Evolutionary conservation across 75 land plant species (phyloP).

Genomic region (Selaginella moellendorffii): DNA sequence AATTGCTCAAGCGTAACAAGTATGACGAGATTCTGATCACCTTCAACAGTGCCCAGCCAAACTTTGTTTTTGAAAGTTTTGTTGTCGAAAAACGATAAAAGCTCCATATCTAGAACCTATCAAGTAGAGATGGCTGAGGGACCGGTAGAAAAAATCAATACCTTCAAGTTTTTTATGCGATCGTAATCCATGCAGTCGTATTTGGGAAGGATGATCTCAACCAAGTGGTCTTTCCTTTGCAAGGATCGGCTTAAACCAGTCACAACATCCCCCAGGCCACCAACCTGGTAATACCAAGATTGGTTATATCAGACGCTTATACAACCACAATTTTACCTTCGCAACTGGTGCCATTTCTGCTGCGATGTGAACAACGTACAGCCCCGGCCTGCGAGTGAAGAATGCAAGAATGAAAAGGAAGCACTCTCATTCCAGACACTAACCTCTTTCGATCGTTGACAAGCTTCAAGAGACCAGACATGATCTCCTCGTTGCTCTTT

Average conservation of each 20-base stretch:
- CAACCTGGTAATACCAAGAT: conserved; percentile 48
- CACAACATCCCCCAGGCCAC: conserved; percentile 95
- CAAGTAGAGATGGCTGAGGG: too few species aligned
- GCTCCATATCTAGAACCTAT: conserved; percentile 51
- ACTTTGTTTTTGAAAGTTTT: conserved; percentile 69
- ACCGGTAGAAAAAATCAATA: too few species aligned
- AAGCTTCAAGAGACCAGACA: conserved; percentile 38
- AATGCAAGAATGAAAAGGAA: background rate
- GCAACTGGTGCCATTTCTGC: conserved; percentile 99
- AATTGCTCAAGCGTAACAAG: background rate
- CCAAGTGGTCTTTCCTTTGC: conserved; percentile 85
- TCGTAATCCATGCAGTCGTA: conserved; percentile 89
- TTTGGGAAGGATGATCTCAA: conserved; percentile 83
- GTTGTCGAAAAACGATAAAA: conserved; percentile 74
- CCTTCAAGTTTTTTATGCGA: conserved; percentile 46
- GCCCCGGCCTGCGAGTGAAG: conserved; percentile 43
- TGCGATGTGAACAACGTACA: conserved; percentile 76
- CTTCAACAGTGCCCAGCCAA: conserved; percentile 93
- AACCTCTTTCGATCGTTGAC: conserved; percentile 44
- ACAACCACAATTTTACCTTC: too few species aligned
- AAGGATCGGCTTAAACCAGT: conserved; percentile 77
- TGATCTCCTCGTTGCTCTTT: conserved; percentile 39
- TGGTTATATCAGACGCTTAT: too few species aligned
- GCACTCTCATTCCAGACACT: too few species aligned
- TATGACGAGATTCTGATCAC: conserved; percentile 14